These are phyloP conservation scores for Sugiyamaella chiloensis DNA, from an alignment of 805 yeast genomes.

Conservation along the genomic window DNA sequence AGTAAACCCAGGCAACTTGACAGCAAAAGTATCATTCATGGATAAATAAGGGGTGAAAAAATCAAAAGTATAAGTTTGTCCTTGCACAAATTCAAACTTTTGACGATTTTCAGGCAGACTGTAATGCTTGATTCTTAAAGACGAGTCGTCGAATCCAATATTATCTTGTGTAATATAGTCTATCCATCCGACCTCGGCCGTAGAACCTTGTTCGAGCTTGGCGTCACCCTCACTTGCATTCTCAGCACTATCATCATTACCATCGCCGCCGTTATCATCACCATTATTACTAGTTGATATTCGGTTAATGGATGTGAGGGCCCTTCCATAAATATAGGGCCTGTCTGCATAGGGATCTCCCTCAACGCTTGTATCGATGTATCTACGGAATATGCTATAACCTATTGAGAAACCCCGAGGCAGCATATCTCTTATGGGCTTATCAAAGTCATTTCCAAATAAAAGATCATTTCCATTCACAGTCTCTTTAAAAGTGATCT, in stretches of 20 bases:
- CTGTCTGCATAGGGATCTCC: slow-evolving; percentile 59
- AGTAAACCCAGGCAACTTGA: slow-evolving; percentile 50
- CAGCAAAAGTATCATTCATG: slow-evolving; percentile 48
- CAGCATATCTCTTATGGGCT: slow-evolving; percentile 54
- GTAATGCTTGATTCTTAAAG: not conserved
- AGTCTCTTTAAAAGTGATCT: slow-evolving; percentile 39
- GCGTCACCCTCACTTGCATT: slow-evolving; percentile 20
- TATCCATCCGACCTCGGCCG: slow-evolving; percentile 4
- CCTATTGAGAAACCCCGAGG: slow-evolving; percentile 58
- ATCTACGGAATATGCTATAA: slow-evolving; percentile 51
- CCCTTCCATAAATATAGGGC: slow-evolving; percentile 64
- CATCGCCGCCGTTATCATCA: too few relatives aligned
- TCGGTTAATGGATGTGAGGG: slow-evolving; percentile 53
- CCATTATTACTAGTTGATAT: too few relatives aligned
- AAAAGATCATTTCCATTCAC: slow-evolving; percentile 52
- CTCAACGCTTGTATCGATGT: slow-evolving; percentile 60
- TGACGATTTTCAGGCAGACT: slow-evolving; percentile 37
- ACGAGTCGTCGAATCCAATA: not conserved
- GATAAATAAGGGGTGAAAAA: slow-evolving; percentile 56
- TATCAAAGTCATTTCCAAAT: slow-evolving; percentile 68
- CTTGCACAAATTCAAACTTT: slow-evolving; percentile 40
- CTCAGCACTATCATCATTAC: too few relatives aligned
- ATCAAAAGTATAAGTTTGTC: slow-evolving; percentile 43
- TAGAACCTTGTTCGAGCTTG: not conserved
- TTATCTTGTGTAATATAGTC: slow-evolving; percentile 5